Base-by-base conservation (phyloP, 257 asterid species). In the Echium plantagineum region DNA sequence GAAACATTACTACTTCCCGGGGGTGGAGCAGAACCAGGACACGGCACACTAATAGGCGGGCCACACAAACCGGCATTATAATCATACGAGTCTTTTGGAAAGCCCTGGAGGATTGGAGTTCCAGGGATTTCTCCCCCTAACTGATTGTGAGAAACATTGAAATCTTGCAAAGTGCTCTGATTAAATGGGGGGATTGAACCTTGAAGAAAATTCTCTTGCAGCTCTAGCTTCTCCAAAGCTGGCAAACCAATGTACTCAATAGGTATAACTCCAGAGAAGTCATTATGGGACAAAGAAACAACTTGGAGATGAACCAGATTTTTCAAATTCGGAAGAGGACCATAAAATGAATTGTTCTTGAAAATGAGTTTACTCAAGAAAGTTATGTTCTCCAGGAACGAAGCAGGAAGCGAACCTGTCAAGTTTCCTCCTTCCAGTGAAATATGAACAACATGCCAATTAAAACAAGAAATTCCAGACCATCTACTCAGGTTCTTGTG, bases 141-240 rank as follows among this genome's bases (percentile, higher is more conserved):
- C 65, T 60, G 63, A 65, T 85, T 85, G 31, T 62, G 55, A 1
- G 91, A 85, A 16, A 85, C 82, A 46, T 85, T 81, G 66, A 85
- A 83, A 49, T 52, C 76, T 5, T 63, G 55, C 38, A 85, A 57
- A 1, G 71, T 61, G 30, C 63, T 71, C 66, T 85, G 94, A 74
- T 80, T 19, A 55, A 85, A 83, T 3, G 91, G 80, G 8, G 94
- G 94, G 30, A 81, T 72, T 68, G 68, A 12, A 58, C 86, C 90
- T 13, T 77, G 73, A 35, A 85, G 74, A 9, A 51, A 55, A 66
- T 85, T 83, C 17, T 66, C 70, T 65, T 83, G 83, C 15, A 83
- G 80, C 73, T 81, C 86, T 31, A 85, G 56, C 31, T 58, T 35
- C 35, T 67, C 55, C 24, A 85, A 38, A 48, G 60, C 65, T 3